Percentiles rank a stretch among this genome's conserved stretches.
Evolutionary conservation across 192 early-diverging fungal genomes (phyloP).

Genomic region (Coemansia sp.): DNA sequence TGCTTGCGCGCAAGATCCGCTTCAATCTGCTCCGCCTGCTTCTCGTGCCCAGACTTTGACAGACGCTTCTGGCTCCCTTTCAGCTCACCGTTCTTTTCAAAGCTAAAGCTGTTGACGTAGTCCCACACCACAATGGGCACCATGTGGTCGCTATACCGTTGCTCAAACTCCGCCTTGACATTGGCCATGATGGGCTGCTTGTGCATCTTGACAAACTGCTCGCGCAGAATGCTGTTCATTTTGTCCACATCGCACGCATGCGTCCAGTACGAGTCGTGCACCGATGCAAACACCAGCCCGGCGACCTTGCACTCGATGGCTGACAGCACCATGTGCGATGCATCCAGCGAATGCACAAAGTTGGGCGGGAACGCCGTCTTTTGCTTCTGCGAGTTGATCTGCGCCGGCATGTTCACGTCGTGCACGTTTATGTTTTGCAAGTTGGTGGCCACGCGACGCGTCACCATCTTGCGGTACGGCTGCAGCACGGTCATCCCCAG

Average conservation of each 20-base stretch:
- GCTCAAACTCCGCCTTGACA: constrained; percentile 77
- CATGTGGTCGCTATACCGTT: constrained; percentile 72
- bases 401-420: constrained; percentile 67
- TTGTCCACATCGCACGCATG: constrained; percentile 86
- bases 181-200: constrained; percentile 79
- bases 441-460: constrained; percentile 69
- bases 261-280: constrained; percentile 99
- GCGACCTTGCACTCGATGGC: constrained; percentile 79
- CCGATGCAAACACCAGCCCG: constrained; percentile 85
- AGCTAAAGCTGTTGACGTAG: constrained; percentile 39
- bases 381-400: constrained; percentile 90
- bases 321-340: constrained; percentile 95
- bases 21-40: constrained; percentile 23
- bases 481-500: constrained; percentile 92
- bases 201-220: constrained; percentile 89
- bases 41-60: constrained; percentile 2
- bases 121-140: constrained; percentile 60
- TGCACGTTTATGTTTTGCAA: constrained; percentile 76
- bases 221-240: constrained; percentile 83
- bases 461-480: constrained; percentile 81
- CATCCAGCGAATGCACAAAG: constrained; percentile 97
- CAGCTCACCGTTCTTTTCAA: constrained; percentile 11
- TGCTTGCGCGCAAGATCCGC: constrained; percentile 25
- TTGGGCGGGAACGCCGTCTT: constrained; percentile 97
- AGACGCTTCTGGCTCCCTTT: not conserved